Percentiles rank a stretch among this genome's conserved stretches.
Evolutionary conservation across 306 rosid species (phyloP).

Genomic region (Cicer yamashitae): DNA sequence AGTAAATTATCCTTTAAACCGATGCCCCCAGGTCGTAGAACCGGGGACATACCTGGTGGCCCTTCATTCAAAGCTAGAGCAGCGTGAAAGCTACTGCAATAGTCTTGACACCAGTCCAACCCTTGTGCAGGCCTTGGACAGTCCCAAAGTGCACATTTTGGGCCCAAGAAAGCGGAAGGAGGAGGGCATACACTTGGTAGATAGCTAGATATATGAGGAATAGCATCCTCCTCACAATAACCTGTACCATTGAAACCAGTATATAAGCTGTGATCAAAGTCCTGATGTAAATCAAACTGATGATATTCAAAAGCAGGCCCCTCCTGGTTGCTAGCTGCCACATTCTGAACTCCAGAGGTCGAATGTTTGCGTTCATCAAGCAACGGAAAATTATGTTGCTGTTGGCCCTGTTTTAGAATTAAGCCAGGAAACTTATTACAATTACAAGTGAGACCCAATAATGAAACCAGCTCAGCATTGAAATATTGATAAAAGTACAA

Average conservation of each 20-base stretch:
- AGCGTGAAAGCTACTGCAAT: slow-evolving; percentile 95
- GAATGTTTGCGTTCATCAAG: slow-evolving; percentile 72
- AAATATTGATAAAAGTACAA: slow-evolving; percentile 46
- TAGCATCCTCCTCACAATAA: slow-evolving; percentile 63
- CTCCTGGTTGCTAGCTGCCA: slow-evolving; percentile 62
- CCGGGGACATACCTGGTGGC: slow-evolving; percentile 97
- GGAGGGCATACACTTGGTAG: slow-evolving; percentile 88
- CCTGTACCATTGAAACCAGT: slow-evolving; percentile 55
- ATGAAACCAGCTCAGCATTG: slow-evolving; percentile 47
- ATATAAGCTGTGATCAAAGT: slow-evolving; percentile 65
- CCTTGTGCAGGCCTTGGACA: slow-evolving; percentile 76
- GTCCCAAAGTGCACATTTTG: slow-evolving; percentile 98
- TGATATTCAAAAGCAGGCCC: slow-evolving; percentile 76
- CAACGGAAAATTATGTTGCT: slow-evolving; percentile 68
- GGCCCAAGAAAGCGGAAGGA: slow-evolving; percentile 97
- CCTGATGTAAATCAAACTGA: slow-evolving; percentile 71
- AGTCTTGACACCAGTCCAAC: slow-evolving; percentile 89
- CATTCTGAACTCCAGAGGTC: slow-evolving; percentile 61
- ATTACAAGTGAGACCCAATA: slow-evolving; percentile 45
- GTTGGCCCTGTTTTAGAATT: slow-evolving; percentile 65
- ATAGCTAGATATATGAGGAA: slow-evolving; percentile 76
- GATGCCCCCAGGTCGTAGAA: slow-evolving; percentile 93
- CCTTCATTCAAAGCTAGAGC: slow-evolving; percentile 94
- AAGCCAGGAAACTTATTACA: slow-evolving; percentile 59
- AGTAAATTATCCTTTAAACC: slow-evolving; percentile 91